These are phyloP conservation scores for Russula dissimulans DNA, from an alignment of 768 basidiomycete genomes.

Conservation along the genomic window DNA sequence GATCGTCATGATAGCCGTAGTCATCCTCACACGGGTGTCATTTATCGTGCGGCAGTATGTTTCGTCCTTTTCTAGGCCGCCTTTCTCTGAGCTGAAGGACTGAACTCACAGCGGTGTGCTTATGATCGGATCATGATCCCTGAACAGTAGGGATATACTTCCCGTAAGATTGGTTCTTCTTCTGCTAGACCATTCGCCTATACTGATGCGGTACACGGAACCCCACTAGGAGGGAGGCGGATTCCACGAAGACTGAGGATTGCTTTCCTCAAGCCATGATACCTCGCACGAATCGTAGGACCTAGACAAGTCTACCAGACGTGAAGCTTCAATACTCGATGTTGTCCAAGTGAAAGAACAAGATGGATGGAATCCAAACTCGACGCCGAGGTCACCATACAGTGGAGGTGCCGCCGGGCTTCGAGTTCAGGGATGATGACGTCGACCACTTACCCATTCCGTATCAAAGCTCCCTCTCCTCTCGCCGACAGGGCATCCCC, in stretches of 20 bases:
- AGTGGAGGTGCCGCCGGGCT: not conserved
- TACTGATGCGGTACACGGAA: not conserved
- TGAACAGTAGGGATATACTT: not conserved
- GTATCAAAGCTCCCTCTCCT: not conserved
- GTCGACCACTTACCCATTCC: not conserved
- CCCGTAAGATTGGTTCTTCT: not conserved
- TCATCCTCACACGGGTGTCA: not conserved
- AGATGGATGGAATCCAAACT: not conserved
- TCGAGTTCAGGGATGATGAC: not conserved
- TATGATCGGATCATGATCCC: not conserved
- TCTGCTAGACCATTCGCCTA: too few species aligned
- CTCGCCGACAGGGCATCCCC: not conserved
- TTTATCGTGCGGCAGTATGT: not conserved
- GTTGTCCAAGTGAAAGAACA: not conserved
- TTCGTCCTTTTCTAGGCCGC: not conserved
- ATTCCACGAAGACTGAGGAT: too few species aligned
- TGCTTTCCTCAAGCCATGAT: not conserved
- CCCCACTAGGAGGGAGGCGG: not conserved
- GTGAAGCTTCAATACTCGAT: not conserved
- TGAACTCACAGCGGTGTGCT: not conserved
- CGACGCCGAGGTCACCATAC: too few species aligned
- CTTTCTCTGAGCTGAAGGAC: not conserved
- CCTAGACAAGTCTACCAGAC: not conserved
- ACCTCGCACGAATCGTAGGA: not conserved
- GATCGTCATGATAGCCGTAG: not conserved